phyloP scores from a whole-genome alignment of 805 yeast species.

The Blastobotrys muscicola region DNA sequence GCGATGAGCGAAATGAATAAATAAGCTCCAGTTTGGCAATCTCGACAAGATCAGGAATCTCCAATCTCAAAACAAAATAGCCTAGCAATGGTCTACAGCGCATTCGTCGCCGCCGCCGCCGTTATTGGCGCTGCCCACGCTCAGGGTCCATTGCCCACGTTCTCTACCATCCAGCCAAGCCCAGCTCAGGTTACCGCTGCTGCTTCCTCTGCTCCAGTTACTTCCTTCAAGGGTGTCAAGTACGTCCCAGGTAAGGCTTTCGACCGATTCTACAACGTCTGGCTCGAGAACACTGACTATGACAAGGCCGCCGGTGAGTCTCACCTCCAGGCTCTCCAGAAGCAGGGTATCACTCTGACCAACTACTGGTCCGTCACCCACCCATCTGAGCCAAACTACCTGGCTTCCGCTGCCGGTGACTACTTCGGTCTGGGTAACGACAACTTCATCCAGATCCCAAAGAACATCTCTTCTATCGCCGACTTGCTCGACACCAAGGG shows the following conservation, averaged over 20 bases:
- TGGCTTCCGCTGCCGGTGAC: slow-evolving; percentile 43
- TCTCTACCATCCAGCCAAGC: slow-evolving; percentile 26
- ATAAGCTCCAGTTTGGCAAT: too few relatives aligned
- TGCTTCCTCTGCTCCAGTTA: slow-evolving; percentile 29
- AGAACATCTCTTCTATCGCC: slow-evolving; percentile 38
- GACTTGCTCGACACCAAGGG: slow-evolving; percentile 38
- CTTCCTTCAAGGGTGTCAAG: slow-evolving; percentile 24
- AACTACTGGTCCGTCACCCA: slow-evolving; percentile 46
- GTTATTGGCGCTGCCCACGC: too few relatives aligned
- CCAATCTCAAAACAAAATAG: too few relatives aligned
- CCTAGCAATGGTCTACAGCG: too few relatives aligned
- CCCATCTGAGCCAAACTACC: slow-evolving; percentile 47
- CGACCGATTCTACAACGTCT: slow-evolving; percentile 35
- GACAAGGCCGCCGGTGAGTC: slow-evolving; percentile 40
- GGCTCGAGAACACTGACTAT: slow-evolving; percentile 44
- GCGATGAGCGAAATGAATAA: too few relatives aligned
- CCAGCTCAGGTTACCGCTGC: slow-evolving; percentile 27
- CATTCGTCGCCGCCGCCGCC: too few relatives aligned
- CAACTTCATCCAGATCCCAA: slow-evolving; percentile 36
- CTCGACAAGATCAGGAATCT: too few relatives aligned
- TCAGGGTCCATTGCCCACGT: slow-evolving; percentile 8
- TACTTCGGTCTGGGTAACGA: slow-evolving; percentile 41
- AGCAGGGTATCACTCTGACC: slow-evolving; percentile 37
- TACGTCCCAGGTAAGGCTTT: slow-evolving; percentile 33
- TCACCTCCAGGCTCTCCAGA: slow-evolving; percentile 35